Evolutionary conservation across 2,329 filamentous ascomycete genomes (phyloP).

Genomic region (Colletotrichum neosansevieriae): DNA sequence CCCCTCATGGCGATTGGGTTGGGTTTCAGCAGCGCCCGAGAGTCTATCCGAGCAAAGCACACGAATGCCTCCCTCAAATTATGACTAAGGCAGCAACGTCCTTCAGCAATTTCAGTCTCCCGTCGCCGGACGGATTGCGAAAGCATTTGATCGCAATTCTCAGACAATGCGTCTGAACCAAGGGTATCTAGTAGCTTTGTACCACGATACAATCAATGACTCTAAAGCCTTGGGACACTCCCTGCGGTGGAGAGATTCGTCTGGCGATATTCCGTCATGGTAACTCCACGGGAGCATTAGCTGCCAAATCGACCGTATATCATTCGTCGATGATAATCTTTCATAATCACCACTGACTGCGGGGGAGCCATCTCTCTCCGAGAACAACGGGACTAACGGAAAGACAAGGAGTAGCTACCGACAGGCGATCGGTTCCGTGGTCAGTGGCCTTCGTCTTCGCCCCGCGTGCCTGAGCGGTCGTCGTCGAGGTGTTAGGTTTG

Average conservation of each 20-base stretch:
- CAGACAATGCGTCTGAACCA: too few relatives aligned
- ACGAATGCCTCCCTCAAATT: background rate
- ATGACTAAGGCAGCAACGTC: slow-evolving; percentile 23
- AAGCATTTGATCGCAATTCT: background rate
- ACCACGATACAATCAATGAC: background rate
- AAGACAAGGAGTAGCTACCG: too few relatives aligned
- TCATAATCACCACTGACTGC: background rate
- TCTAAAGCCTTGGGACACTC: background rate
- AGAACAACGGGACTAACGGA: slow-evolving; percentile 1
- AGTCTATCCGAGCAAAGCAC: slow-evolving; percentile 27
- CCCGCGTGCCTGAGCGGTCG: too few relatives aligned
- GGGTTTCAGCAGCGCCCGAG: slow-evolving; percentile 37
- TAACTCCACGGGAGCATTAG: slow-evolving; percentile 1
- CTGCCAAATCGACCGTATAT: slow-evolving; percentile 26
- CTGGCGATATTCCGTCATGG: slow-evolving; percentile 22
- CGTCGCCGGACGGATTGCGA: background rate
- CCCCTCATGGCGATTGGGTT: slow-evolving; percentile 15
- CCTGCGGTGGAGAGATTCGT: slow-evolving; percentile 14
- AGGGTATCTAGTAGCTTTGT: background rate
- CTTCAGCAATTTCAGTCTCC: slow-evolving; percentile 1
- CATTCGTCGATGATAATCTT: slow-evolving; percentile 22
- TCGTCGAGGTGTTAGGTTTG: background rate
- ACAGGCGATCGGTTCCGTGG: too few relatives aligned
- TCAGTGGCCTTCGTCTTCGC: too few relatives aligned
- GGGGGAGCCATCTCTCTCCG: background rate